Evolutionary conservation across 2,329 filamentous ascomycete species (phyloP).

Genomic region (Orbilia oligospora): DNA sequence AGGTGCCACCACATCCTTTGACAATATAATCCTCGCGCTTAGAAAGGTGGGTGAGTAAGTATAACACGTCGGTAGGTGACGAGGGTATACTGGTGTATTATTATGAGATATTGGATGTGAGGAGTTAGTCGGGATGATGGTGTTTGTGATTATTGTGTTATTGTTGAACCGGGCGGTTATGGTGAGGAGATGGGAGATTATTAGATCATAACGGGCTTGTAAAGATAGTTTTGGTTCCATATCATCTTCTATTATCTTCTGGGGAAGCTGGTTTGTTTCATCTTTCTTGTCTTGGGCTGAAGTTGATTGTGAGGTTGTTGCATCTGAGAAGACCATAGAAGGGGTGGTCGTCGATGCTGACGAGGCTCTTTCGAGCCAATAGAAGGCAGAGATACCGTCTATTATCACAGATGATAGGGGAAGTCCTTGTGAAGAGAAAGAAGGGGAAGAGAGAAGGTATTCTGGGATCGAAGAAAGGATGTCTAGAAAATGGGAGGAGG

Average conservation of each 20-base stretch:
- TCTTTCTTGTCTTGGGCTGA: background rate
- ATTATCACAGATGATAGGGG: slow-evolving; percentile 48
- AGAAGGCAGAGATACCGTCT: slow-evolving; percentile 61
- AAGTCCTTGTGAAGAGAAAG: slow-evolving; percentile 32
- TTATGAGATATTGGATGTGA: background rate
- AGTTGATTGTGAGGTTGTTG: background rate
- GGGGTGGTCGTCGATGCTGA: slow-evolving; percentile 5
- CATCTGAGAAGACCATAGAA: background rate
- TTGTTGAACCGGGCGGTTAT: slow-evolving; percentile 43
- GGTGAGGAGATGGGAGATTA: slow-evolving; percentile 27
- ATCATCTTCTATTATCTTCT: background rate
- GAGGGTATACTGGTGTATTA: slow-evolving; percentile 29
- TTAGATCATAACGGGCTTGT: slow-evolving; percentile 41
- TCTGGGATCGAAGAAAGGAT: slow-evolving; percentile 38
- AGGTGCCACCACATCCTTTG: slow-evolving; percentile 45
- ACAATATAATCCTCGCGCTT: slow-evolving; percentile 53
- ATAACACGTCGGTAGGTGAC: slow-evolving; percentile 54
- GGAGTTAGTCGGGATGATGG: slow-evolving; percentile 23
- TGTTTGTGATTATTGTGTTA: slow-evolving; percentile 52
- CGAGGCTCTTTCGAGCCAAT: slow-evolving; percentile 55
- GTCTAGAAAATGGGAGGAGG: slow-evolving; percentile 49
- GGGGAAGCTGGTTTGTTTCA: background rate
- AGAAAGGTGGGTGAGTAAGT: slow-evolving; percentile 55
- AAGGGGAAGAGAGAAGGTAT: slow-evolving; percentile 32
- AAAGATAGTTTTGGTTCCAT: slow-evolving; percentile 27